Evolutionary conservation across 106 monocot species (phyloP).

Genomic region (Amphibolis antarctica): DNA sequence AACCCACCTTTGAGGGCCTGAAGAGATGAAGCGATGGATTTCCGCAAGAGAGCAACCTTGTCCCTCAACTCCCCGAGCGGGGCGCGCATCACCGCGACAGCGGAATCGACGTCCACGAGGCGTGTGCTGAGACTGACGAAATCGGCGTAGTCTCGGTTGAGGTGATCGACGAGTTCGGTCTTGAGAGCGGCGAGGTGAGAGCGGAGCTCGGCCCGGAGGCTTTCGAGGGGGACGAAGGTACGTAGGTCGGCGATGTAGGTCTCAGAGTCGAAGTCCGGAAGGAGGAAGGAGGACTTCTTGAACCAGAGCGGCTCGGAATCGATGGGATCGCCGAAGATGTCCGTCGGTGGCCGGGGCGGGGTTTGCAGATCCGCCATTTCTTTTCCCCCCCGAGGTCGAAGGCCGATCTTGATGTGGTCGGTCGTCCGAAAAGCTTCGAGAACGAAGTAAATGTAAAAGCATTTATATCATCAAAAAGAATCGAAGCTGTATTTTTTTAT

Average conservation of each 20-base stretch:
- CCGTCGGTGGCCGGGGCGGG: slow-evolving; percentile 38
- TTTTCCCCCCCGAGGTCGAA: not conserved
- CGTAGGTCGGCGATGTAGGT: slow-evolving; percentile 72
- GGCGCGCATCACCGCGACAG: slow-evolving; percentile 64
- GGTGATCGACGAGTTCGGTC: slow-evolving; percentile 79
- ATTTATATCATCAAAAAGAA: too few species aligned
- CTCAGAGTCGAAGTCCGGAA: slow-evolving; percentile 49
- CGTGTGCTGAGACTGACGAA: slow-evolving; percentile 83
- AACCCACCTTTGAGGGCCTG: slow-evolving; percentile 42
- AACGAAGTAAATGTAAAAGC: too few species aligned
- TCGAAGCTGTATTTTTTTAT: too few species aligned
- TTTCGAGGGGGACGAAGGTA: slow-evolving; percentile 78
- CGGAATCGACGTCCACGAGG: slow-evolving; percentile 74
- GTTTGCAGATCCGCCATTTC: slow-evolving; percentile 44
- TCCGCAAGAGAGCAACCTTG: slow-evolving; percentile 47
- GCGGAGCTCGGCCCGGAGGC: slow-evolving; percentile 73
- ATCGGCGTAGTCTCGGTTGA: slow-evolving; percentile 95
- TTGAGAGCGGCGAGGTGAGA: slow-evolving; percentile 64
- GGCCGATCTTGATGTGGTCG: not conserved
- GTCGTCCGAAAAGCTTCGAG: too few species aligned
- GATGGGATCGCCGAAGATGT: slow-evolving; percentile 71
- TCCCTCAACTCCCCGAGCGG: slow-evolving; percentile 63
- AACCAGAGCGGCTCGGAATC: slow-evolving; percentile 74
- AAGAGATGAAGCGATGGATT: slow-evolving; percentile 28
- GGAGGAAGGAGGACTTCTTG: slow-evolving; percentile 46